Evolutionary conservation across 2,329 filamentous ascomycete genomes (phyloP), one percentile per base, ranked within the genome.

Genomic region (Talaromyces verruculosus): DNA sequence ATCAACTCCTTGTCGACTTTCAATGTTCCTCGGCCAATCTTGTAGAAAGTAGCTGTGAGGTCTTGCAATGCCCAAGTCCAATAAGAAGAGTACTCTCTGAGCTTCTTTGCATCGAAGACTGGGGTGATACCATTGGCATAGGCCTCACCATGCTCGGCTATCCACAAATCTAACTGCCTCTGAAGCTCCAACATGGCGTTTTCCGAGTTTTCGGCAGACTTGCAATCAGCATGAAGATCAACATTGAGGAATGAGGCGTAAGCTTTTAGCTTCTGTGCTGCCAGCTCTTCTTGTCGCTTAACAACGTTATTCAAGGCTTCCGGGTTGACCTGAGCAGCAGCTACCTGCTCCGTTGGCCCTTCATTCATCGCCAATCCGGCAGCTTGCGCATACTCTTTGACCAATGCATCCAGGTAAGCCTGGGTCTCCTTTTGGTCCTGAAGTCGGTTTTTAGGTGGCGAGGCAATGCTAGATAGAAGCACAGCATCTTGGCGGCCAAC

Each of bases 61-160:
- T 99, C 95, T 78, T 99, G 95, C 62, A 95, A 90, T 68, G 93
- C 95, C 95, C 95, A 99, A 79, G 99, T 99, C 95, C 95, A 99
- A 0, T 93, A 96, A 0, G 95, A 98, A 78, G 99, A 95, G 81
- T 99, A 99, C 7, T 94, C 89, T 76, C 95, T 91, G 35, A 94
- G 94, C 80, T 99, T 98, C 69, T 98, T 87, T 4, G 92, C 84
- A 75, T 91, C 96, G 81, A 99, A 99, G 22, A 93, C 89, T 13
- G 95, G 95, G 79, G 96, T 92, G 70, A 99, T 98, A 61, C 95
- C 95, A 30, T 91, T 84, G 30, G 94, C 94, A 75, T 98, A 99
- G 79, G 97, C 92, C 69, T 99, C 95, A 67, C 95, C 95, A 74
- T 98, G 95, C 79, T 99, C 95, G 5, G 91, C 88, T 71, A 89